phyloP scores from a whole-genome alignment of 306 rosid genomes.

The Macrotyloma uniflorum region DNA sequence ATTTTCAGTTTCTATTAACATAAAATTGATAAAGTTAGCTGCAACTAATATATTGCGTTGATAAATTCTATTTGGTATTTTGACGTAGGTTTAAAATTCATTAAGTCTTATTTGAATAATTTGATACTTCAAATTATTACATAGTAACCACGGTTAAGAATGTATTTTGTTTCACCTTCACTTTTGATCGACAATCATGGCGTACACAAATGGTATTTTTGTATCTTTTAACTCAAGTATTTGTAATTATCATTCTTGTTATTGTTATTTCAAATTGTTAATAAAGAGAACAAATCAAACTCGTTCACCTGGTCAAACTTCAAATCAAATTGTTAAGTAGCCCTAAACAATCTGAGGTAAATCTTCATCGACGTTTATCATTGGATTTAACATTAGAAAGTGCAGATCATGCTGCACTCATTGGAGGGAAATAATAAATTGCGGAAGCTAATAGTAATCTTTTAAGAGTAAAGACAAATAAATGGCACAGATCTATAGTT shows the following conservation, averaged over 20 bases:
- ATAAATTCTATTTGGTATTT: slow-evolving; percentile 2
- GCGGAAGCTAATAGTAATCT: background rate
- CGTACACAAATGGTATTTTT: background rate
- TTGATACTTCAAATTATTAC: background rate
- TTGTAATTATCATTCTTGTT: background rate
- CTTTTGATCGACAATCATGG: background rate
- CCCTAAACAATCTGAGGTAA: background rate
- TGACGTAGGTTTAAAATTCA: background rate
- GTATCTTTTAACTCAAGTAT: background rate
- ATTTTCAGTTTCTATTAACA: background rate
- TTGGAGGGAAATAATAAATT: background rate
- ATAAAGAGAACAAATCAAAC: background rate
- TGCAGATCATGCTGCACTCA: background rate
- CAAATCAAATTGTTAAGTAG: background rate
- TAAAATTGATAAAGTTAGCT: slow-evolving; percentile 11
- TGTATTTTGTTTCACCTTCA: background rate
- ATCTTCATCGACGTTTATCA: background rate
- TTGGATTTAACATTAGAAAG: background rate
- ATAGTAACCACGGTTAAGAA: background rate
- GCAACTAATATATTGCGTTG: background rate
- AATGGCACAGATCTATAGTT: slow-evolving; percentile 17
- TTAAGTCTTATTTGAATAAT: slow-evolving; percentile 14
- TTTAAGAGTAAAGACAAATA: slow-evolving; percentile 37
- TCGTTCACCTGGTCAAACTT: background rate
- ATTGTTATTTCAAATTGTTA: slow-evolving; percentile 4